phyloP scores from a whole-genome alignment of 192 early-diverging fungal species.

The Lunasporangiospora selenospora region DNA sequence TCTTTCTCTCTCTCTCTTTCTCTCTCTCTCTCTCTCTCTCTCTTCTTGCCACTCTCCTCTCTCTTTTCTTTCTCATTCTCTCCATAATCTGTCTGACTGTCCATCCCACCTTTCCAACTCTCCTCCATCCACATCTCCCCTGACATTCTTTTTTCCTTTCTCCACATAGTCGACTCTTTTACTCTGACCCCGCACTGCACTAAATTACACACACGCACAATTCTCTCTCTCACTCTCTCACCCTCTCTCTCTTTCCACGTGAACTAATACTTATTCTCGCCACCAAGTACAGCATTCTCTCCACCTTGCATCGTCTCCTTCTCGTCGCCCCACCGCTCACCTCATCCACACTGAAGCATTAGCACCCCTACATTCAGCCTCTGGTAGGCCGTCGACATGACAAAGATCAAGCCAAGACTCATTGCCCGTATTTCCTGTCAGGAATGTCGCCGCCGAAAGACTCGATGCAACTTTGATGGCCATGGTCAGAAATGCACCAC shows the following conservation, averaged over 20 bases:
- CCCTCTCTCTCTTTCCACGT: background rate
- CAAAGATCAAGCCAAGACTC: constrained; percentile 48
- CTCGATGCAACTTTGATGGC: constrained; percentile 47
- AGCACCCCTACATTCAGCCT: background rate
- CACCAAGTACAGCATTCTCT: no score
- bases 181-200: no score
- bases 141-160: no score
- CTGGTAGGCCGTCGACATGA: constrained; percentile 14
- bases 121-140: no score
- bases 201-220: no score
- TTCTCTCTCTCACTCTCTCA: background rate
- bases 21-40: background rate
- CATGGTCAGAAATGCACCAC: constrained; percentile 45
- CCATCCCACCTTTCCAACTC: background rate
- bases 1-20: background rate
- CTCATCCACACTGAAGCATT: no score
- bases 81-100: background rate
- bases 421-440: constrained; percentile 48
- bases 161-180: no score
- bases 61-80: background rate
- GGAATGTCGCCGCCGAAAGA: constrained; percentile 42
- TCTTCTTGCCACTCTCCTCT: background rate
- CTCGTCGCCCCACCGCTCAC: no score
- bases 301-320: no score
- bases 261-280: no score